Evolutionary conservation across 257 asterid species (phyloP).

Genomic region (Eustoma russellianum): DNA sequence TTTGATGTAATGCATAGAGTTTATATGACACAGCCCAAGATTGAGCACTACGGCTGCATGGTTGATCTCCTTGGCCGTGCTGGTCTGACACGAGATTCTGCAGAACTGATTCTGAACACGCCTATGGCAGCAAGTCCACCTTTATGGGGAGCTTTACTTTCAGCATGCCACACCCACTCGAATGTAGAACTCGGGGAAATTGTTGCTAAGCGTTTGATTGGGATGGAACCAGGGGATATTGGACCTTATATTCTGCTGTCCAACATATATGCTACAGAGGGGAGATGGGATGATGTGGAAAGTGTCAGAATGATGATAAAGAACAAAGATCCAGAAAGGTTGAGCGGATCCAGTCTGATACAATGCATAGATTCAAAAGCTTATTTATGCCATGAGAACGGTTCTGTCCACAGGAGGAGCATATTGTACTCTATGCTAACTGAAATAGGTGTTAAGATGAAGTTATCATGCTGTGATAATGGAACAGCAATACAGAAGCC

Average conservation of each 20-base stretch:
- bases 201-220: constrained; percentile 21
- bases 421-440: constrained; percentile 27
- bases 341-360: constrained; percentile 17
- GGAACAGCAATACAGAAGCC: constrained; percentile 1
- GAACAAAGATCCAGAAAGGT: constrained; percentile 16
- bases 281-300: constrained; percentile 28
- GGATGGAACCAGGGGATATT: constrained; percentile 21
- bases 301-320: constrained; percentile 23
- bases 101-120: constrained; percentile 16
- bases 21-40: constrained; percentile 22
- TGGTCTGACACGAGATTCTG: constrained; percentile 24
- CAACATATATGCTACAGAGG: constrained; percentile 26
- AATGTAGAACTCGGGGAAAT: constrained; percentile 27
- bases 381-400: constrained; percentile 2
- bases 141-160: constrained; percentile 24
- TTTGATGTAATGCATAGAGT: constrained; percentile 26
- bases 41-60: constrained; percentile 39
- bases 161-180: constrained; percentile 25
- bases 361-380: constrained; percentile 7
- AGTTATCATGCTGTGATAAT: constrained; percentile 15
- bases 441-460: constrained; percentile 20
- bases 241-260: constrained; percentile 30
- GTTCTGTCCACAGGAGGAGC: constrained; percentile 15
- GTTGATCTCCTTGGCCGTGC: constrained; percentile 27
- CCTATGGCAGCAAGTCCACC: constrained; percentile 13